Base-by-base conservation (phyloP, 2,329 filamentous ascomycete species). In the Arthrinium puccinioides region DNA sequence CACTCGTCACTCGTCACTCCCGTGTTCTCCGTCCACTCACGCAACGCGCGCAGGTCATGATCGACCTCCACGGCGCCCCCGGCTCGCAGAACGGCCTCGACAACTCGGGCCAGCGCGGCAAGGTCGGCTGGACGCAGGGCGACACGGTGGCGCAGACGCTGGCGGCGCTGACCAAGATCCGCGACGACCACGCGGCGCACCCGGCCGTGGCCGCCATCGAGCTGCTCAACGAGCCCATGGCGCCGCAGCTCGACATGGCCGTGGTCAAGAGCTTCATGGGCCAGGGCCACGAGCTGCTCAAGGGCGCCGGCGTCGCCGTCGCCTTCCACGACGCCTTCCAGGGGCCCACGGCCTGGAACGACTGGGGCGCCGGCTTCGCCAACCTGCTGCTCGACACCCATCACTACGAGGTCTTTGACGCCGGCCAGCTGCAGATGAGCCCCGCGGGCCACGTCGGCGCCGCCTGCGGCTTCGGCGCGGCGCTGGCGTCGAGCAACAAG, bases 321-420 rank as follows among this genome's bases (percentile, higher is more conserved):
- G 73, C 82, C 41, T 82, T 87, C 48, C 82, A 82, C 42, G 84
- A 88, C 53, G 83, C 82, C 5, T 87, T 88, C 59, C 66, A 83
- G 47, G 82, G 82, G 20, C 68, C 87, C 5, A 67, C 71, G 40
- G 82, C 83, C 41, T 88, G 84, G 84, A 71, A 85, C 50, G 78
- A 76, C 27, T 72, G 79, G 52, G 68, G 86, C 26, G 68, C 76
- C 47, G 62, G 65, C 31, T 69, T 75, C 43, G 63, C 66, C 15
- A 27, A 36, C 16, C 65, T 88, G 38, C 65, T 86, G 3, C 70
- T 88, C n/a, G 84, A 88, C 58, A 84, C 81, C 2, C 84, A 88
- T 57, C 82, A 87, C 52, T 88, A 88, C 56, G 79, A 83, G 42
- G 86, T 86, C 52, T 88, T 88, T 67, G 85, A 87, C 59, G 67